A percentile compares a stretch with the other conserved stretches of the same genome.
Evolutionary conservation across 352 stramenopile genomes (phyloP).

Genomic region (Lagenidium giganteum): DNA sequence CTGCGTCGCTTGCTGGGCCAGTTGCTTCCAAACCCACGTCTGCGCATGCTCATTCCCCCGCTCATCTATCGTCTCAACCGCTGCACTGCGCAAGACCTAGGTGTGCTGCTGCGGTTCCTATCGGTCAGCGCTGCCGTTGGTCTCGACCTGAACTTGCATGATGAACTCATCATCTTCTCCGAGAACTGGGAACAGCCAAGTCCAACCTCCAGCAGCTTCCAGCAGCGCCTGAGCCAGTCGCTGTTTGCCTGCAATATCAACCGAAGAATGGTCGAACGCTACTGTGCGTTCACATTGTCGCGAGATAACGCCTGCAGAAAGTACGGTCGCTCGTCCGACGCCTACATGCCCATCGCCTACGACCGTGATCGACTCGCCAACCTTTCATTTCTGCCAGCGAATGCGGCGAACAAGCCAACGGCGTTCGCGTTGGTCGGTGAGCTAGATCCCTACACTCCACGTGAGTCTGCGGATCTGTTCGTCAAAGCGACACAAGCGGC

Average conservation of each 20-base stretch:
- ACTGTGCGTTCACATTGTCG: constrained; percentile 57
- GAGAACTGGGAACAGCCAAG: constrained; percentile 67
- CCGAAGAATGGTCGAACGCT: constrained; percentile 41
- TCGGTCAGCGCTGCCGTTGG: constrained; percentile 11
- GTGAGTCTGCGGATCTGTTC: too few relatives aligned
- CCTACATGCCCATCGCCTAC: neutral
- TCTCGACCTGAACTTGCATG: constrained; percentile 25
- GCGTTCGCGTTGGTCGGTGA: too few relatives aligned
- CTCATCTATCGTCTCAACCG: constrained; percentile 24
- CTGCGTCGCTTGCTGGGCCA: constrained; percentile 47
- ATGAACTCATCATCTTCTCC: constrained; percentile 61
- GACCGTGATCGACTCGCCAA: too few relatives aligned
- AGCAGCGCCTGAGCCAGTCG: constrained; percentile 35
- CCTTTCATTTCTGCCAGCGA: too few relatives aligned
- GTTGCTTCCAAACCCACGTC: constrained; percentile 7
- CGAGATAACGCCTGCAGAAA: constrained; percentile 28
- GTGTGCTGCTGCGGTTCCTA: neutral
- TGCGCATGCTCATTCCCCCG: constrained; percentile 16
- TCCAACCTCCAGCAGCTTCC: constrained; percentile 32
- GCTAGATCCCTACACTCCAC: too few relatives aligned
- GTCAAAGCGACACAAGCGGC: too few relatives aligned
- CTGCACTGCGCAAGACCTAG: neutral
- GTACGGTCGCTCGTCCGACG: too few relatives aligned
- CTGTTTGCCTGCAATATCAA: constrained; percentile 34
- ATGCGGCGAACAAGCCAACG: too few relatives aligned